phyloP scores from a whole-genome alignment of 176 grass and related monocot species.

The Poa annua region DNA sequence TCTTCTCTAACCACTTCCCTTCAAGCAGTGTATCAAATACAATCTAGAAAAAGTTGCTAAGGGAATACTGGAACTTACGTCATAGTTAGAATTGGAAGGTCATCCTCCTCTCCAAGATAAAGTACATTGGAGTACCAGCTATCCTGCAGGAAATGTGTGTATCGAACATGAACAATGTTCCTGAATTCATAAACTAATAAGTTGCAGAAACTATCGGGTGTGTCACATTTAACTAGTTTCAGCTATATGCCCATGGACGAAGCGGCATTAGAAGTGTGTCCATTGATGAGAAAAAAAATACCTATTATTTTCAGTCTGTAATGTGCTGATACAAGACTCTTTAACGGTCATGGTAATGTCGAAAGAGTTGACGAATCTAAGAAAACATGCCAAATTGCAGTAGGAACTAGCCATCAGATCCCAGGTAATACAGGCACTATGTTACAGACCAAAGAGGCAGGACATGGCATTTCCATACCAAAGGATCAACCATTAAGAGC shows the following conservation, averaged over 20 bases:
- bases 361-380: constrained; percentile 19
- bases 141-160: constrained; percentile 62
- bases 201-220: neutral
- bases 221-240: constrained; percentile 16
- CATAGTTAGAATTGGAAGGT: constrained; percentile 84
- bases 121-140: constrained; percentile 88
- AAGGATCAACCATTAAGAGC: constrained; percentile 10
- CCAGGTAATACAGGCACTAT: neutral
- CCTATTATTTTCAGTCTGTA: neutral
- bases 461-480: constrained; percentile 38
- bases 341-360: neutral
- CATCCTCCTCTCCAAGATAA: constrained; percentile 76
- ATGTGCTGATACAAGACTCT: neutral
- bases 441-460: constrained; percentile 1
- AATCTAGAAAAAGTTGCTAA: neutral
- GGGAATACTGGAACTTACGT: constrained; percentile 55
- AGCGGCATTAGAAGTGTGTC: neutral
- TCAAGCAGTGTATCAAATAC: neutral
- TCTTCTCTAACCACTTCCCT: neutral
- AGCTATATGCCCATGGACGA: neutral
- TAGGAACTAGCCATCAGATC: neutral
- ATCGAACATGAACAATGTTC: constrained; percentile 1
- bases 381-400: neutral
- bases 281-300: neutral
- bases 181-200: constrained; percentile 4